phyloP scores from a whole-genome alignment of 495 filamentous ascomycete species.

The Rhizodiscina lignyota region DNA sequence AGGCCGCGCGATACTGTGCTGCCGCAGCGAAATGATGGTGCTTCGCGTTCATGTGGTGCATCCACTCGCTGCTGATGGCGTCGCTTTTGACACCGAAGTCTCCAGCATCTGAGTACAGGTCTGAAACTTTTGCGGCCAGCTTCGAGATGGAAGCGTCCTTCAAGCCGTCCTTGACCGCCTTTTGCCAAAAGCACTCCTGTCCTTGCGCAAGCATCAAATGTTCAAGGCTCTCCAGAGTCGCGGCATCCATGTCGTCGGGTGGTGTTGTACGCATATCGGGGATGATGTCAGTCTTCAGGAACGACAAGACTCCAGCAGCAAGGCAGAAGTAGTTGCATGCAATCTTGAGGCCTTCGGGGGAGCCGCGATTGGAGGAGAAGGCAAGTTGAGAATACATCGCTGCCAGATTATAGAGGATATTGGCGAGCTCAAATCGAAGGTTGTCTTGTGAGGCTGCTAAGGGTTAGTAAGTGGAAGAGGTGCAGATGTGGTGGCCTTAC shows the following conservation, averaged over 20 bases:
- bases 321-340: conserved; percentile 87
- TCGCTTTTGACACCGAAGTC: conserved; percentile 79
- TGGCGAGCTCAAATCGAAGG: conserved; percentile 85
- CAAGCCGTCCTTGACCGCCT: conserved; percentile 84
- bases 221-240: conserved; percentile 69
- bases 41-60: conserved; percentile 94
- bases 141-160: conserved; percentile 86
- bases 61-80: conserved; percentile 85
- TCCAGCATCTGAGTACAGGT: conserved; percentile 71
- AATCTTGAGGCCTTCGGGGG: conserved; percentile 66
- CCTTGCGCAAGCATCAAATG: conserved; percentile 78
- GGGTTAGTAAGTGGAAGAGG: background rate
- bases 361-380: conserved; percentile 61
- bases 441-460: conserved; percentile 63
- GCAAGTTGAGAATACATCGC: conserved; percentile 89
- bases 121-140: conserved; percentile 79
- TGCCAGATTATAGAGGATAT: conserved; percentile 82
- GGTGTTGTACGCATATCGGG: conserved; percentile 73
- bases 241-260: conserved; percentile 89
- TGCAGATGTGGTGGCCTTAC: conserved; percentile 18
- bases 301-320: conserved; percentile 65
- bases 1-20: conserved; percentile 84
- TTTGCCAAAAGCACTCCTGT: conserved; percentile 97
- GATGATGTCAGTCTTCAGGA: conserved; percentile 63
- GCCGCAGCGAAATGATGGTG: conserved; percentile 96